Conservation (phyloP, 805 yeast species). For the Lipomyces sp. region DNA sequence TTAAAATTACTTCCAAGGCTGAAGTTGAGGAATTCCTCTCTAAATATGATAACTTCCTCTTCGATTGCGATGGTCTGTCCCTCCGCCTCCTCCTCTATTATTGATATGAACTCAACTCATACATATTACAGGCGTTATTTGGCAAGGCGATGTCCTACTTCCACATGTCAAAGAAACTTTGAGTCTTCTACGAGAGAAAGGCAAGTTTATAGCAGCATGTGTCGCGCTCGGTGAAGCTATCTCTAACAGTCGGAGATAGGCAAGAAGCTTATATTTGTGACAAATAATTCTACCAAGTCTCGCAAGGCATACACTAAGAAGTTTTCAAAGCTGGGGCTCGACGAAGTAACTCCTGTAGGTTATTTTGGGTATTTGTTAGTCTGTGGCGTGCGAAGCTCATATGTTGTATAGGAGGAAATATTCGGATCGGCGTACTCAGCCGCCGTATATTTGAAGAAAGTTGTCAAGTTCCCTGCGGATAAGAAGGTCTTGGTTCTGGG, state of each 20-base stretch:
- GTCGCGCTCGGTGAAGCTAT: neutral
- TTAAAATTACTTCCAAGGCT: slow-evolving; percentile 54
- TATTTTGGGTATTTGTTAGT: neutral
- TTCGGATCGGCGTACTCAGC: slow-evolving; percentile 93
- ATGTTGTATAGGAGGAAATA: slow-evolving; percentile 60
- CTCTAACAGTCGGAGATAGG: slow-evolving; percentile 40
- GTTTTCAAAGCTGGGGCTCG: slow-evolving; percentile 64
- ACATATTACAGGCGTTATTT: slow-evolving; percentile 63
- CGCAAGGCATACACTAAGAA: slow-evolving; percentile 75
- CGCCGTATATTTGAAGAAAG: slow-evolving; percentile 80
- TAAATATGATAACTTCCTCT: slow-evolving; percentile 80
- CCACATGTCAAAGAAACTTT: slow-evolving; percentile 82
- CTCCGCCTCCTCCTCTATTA: too few relatives aligned
- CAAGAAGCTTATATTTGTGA: slow-evolving; percentile 84
- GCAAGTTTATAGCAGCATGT: slow-evolving; percentile 7
- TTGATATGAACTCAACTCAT: neutral
- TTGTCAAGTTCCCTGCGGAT: slow-evolving; percentile 71
- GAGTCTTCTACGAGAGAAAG: slow-evolving; percentile 54
- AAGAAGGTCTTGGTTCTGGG: slow-evolving; percentile 90
- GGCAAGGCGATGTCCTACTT: slow-evolving; percentile 84
- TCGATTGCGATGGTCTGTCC: slow-evolving; percentile 80
- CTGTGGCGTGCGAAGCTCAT: neutral
- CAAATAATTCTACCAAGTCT: slow-evolving; percentile 94
- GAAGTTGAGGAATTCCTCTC: slow-evolving; percentile 62
- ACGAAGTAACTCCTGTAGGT: slow-evolving; percentile 40